A percentile compares a stretch with the other conserved stretches of the same genome.
Evolutionary conservation across 139 green algal species (phyloP).

Genomic region (Protoeuglena noctilucae): DNA sequence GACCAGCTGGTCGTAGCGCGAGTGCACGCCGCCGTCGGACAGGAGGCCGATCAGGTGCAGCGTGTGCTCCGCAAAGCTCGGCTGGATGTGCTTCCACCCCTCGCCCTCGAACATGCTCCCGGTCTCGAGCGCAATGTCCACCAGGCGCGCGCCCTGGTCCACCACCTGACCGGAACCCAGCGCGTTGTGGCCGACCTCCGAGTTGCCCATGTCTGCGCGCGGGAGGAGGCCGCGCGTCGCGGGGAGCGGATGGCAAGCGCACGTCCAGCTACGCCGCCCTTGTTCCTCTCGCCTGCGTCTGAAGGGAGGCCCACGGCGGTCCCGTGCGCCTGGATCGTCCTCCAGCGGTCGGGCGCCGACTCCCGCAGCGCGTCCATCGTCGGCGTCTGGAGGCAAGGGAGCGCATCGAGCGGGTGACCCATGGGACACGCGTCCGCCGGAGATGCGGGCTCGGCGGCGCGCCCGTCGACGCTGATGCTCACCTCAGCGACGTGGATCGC

Average conservation of each 20-base stretch:
- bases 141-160: conserved; percentile 75
- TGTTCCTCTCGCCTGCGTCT: too few species aligned
- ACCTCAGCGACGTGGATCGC: conserved; percentile 50
- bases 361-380: conserved; percentile 42
- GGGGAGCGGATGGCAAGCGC: too few species aligned
- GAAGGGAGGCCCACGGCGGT: conserved; percentile 76
- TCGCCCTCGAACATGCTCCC: conserved; percentile 54
- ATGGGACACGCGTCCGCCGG: too few species aligned
- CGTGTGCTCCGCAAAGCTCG: conserved; percentile 61
- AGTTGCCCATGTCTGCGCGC: conserved; percentile 95
- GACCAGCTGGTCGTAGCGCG: conserved; percentile 65
- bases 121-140: conserved; percentile 73
- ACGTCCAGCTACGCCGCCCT: too few species aligned
- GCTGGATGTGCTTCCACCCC: conserved; percentile 66
- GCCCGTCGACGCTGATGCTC: too few species aligned
- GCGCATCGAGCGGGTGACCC: too few species aligned
- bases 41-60: conserved; percentile 91
- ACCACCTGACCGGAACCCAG: conserved; percentile 82
- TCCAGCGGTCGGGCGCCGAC: conserved; percentile 27
- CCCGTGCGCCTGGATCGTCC: conserved; percentile 70
- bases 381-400: too few species aligned
- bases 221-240: too few species aligned
- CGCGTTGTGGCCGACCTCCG: conserved; percentile 85
- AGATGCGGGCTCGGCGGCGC: too few species aligned
- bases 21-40: conserved; percentile 85